Base-by-base conservation (phyloP, 1,284 basidiomycete species). In the Porogramme epimiltina region DNA sequence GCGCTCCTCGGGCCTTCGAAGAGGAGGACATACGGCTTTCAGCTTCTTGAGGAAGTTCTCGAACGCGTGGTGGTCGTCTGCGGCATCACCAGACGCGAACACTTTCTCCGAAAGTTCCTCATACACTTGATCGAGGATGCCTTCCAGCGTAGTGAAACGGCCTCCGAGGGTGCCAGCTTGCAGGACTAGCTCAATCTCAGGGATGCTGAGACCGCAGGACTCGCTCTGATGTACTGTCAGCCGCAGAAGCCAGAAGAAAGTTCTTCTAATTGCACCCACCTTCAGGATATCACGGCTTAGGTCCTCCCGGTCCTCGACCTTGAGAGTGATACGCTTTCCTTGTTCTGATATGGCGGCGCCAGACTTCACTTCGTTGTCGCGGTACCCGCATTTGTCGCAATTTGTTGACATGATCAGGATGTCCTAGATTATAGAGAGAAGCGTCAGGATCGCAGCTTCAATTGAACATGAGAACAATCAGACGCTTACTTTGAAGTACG, bases 371-470 rank as follows among this genome's bases (percentile, higher is more conserved):
- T 99, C 96, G 68, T 97, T 98, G 73, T 99, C 96, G 60, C 93
- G 81, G 73, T 98, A 99, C 1, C 96, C 96, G 70, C 96, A 99
- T 49, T 76, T 73, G 49, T 93, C 92, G 71, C 97, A 99, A 68
- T 98, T 97, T 23, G 95, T 96, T 23, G 95, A 97, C 96, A 99
- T 99, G 73, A 99, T 95, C 57, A 99, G 77, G 54, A 96, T 90
- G 66, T 99, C 95, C 91, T 95, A 56, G 28, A 16, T 20, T 13
- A 15, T 15, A 15, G 9, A 15, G 9, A 31, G 28, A 8, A 15
- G 8, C 8, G 28, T 8, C 15, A 8, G 15, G 28, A 31, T 31
- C 28, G 9, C 28, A 31, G 15, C 28, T 31, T 15, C 9, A 15
- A 31, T 31, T 31, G 9, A 19, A n/a, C 4, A 46, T 13, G 13